A percentile compares a stretch with the other conserved stretches of the same genome.
These are phyloP conservation scores for Penicillium canescens DNA, from an alignment of 495 filamentous ascomycete genomes.

Conservation along the genomic window DNA sequence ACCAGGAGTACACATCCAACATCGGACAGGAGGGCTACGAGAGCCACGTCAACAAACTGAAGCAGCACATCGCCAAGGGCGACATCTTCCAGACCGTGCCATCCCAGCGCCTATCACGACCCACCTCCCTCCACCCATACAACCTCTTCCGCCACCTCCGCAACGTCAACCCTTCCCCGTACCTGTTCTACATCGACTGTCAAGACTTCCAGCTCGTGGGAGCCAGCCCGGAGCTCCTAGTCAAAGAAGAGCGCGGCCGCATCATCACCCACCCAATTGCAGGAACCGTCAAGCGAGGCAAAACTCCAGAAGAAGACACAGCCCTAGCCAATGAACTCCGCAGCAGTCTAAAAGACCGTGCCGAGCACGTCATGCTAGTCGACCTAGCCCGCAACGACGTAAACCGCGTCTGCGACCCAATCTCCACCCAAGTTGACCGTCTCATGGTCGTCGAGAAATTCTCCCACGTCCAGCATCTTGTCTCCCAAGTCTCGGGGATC, in stretches of 20 bases:
- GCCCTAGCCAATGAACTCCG: constrained; percentile 75
- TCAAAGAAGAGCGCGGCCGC: constrained; percentile 81
- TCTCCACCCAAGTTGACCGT: constrained; percentile 82
- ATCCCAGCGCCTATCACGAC: constrained; percentile 86
- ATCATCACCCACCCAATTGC: constrained; percentile 98
- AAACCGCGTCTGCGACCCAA: constrained; percentile 92
- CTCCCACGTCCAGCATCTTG: constrained; percentile 94
- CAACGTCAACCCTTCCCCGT: constrained; percentile 93
- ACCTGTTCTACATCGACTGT: constrained; percentile 95
- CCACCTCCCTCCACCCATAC: constrained; percentile 89
- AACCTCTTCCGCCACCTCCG: constrained; percentile 97
- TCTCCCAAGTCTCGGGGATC: constrained; percentile 89
- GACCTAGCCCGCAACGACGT: constrained; percentile 96
- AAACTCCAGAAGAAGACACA: constrained; percentile 76
- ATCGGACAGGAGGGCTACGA: constrained; percentile 89
- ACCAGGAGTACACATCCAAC: constrained; percentile 87
- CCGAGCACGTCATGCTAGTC: constrained; percentile 99
- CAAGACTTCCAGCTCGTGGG: constrained; percentile 91
- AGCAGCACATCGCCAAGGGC: constrained; percentile 83
- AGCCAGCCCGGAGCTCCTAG: constrained; percentile 89
- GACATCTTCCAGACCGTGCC: constrained; percentile 98
- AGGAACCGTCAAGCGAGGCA: constrained; percentile 87
- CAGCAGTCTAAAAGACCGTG: constrained; percentile 85
- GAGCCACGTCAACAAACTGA: constrained; percentile 74
- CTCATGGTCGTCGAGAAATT: constrained; percentile 97